Conservation (phyloP, 306 rosid genomes). For the Glycine latifolia region DNA sequence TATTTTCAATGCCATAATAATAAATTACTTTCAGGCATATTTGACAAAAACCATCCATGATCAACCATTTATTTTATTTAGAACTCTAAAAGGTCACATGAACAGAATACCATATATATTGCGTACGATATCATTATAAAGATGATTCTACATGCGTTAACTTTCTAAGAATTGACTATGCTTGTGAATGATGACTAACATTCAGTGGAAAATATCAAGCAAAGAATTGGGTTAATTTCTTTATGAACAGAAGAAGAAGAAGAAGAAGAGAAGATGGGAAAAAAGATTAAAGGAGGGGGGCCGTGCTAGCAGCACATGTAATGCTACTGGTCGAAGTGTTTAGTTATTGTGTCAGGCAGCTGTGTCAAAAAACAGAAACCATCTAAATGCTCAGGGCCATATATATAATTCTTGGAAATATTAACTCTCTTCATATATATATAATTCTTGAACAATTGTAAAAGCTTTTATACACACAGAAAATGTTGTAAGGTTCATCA, state of each 20-base stretch:
- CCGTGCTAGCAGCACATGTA: not conserved
- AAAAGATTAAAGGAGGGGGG: too few species aligned
- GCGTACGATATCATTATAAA: not conserved
- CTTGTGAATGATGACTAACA: constrained; percentile 34
- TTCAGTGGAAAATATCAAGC: not conserved
- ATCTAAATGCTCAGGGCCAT: constrained; percentile 3
- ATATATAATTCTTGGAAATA: not conserved
- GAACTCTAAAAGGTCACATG: constrained; percentile 4
- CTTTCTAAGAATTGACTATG: constrained; percentile 24
- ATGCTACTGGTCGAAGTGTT: not conserved
- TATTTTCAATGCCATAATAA: constrained; percentile 36
- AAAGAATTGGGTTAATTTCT: not conserved
- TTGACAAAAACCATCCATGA: not conserved
- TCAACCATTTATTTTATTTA: not conserved
- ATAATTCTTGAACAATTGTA: not conserved
- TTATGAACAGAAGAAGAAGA: not conserved
- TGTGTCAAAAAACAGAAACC: not conserved
- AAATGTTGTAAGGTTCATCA: not conserved
- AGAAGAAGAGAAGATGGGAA: too few species aligned
- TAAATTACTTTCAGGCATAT: constrained; percentile 1
- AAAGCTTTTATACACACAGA: not conserved
- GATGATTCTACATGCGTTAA: constrained; percentile 17
- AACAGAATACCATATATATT: not conserved
- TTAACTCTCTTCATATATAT: not conserved
- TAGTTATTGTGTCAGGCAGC: constrained; percentile 1